These are phyloP conservation scores for Obba rivulosa DNA, from an alignment of 768 basidiomycete species.

Conservation along the genomic window DNA sequence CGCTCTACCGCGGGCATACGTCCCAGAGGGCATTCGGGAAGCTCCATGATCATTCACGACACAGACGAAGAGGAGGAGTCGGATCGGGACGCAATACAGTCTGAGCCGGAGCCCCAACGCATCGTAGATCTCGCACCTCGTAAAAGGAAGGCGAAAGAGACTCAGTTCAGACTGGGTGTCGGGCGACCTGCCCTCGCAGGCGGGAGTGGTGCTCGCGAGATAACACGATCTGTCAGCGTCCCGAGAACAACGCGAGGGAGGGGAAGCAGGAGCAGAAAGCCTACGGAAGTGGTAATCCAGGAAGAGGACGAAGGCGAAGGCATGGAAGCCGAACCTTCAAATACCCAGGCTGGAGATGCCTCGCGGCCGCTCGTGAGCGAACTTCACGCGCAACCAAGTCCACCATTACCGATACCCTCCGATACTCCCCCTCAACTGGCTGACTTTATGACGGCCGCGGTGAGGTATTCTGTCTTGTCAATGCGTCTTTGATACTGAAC, in stretches of 20 bases:
- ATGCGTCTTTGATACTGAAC: neutral
- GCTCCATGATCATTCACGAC: conserved; percentile 33
- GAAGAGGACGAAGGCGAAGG: conserved; percentile 32
- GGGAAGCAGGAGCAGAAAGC: conserved; percentile 44
- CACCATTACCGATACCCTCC: too few relatives aligned
- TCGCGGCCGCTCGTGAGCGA: too few relatives aligned
- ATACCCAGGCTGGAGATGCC: too few relatives aligned
- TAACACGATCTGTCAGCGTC: conserved; percentile 55
- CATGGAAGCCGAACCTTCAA: too few relatives aligned
- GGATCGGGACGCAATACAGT: conserved; percentile 4
- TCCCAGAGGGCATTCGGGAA: conserved; percentile 23
- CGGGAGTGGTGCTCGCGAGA: conserved; percentile 57
- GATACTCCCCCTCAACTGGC: too few relatives aligned
- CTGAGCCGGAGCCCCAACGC: conserved; percentile 13
- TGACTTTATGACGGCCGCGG: too few relatives aligned
- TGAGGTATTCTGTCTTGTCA: neutral
- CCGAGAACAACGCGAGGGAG: conserved; percentile 43
- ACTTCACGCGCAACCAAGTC: too few relatives aligned
- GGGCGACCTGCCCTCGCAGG: conserved; percentile 65
- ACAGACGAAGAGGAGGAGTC: conserved; percentile 40
- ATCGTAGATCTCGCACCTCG: conserved; percentile 31
- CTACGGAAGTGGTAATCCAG: conserved; percentile 49
- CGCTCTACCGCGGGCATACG: conserved; percentile 23
- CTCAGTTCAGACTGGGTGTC: conserved; percentile 64
- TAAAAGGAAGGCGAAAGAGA: conserved; percentile 67